Conservation (phyloP, 179 eudicot species). For the Monotropa hypopitys region DNA sequence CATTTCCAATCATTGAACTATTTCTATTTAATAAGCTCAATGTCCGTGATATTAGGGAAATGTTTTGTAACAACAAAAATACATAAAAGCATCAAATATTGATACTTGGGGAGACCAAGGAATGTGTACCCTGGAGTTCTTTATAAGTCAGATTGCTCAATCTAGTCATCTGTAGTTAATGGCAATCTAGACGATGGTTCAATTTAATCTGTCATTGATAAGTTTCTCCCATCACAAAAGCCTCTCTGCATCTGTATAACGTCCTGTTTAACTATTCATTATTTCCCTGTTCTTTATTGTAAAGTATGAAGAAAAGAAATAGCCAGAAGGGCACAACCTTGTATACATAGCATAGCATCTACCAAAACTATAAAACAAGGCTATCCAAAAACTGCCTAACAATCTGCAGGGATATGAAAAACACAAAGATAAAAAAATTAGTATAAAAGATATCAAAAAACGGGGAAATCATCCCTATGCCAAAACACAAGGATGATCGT, state of each 20-base stretch:
- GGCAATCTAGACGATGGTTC: neutral
- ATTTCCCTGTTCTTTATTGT: neutral
- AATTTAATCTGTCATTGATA: neutral
- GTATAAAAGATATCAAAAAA: neutral
- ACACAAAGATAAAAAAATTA: neutral
- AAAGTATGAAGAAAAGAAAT: neutral
- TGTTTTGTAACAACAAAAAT: neutral
- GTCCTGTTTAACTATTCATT: neutral
- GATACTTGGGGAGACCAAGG: neutral
- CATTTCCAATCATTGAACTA: neutral
- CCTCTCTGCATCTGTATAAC: neutral
- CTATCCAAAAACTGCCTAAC: neutral
- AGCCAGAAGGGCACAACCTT: neutral
- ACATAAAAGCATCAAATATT: neutral
- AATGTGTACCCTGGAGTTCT: neutral
- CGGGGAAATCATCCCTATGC: neutral
- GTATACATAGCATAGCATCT: neutral
- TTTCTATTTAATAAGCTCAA: neutral
- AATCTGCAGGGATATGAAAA: neutral
- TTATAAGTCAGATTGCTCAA: neutral
- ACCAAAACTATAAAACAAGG: neutral
- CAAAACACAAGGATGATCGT: neutral
- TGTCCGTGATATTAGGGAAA: neutral
- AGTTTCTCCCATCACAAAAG: neutral
- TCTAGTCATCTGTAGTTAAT: neutral